These are phyloP conservation scores for Lathyrus sativus DNA, from an alignment of 306 rosid species.

Conservation along the genomic window DNA sequence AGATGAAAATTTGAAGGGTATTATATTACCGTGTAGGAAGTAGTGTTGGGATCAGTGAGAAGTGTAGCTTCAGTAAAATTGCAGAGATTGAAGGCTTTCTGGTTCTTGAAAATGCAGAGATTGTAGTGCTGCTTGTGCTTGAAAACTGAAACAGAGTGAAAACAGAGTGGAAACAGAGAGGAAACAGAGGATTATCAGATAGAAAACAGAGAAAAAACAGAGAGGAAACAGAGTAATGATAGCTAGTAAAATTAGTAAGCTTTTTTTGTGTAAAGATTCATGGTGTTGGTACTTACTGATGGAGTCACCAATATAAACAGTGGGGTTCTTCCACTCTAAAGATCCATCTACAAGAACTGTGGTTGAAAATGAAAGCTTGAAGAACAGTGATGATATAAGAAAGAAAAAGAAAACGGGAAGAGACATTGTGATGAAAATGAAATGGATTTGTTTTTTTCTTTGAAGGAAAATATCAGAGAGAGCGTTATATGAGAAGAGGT, in stretches of 20 bases:
- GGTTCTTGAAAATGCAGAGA: conserved; percentile 93
- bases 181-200: conserved; percentile 1
- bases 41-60: conserved; percentile 59
- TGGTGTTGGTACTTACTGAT: conserved; percentile 55
- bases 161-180: conserved; percentile 12
- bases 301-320: conserved; percentile 78
- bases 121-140: conserved; percentile 68
- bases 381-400: conserved; percentile 46
- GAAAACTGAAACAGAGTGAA: conserved; percentile 56
- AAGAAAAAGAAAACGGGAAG: conserved; percentile 48
- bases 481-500: conserved; percentile 21
- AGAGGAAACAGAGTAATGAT: conserved; percentile 28
- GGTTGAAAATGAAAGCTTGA: conserved; percentile 58
- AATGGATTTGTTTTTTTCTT: conserved; percentile 12
- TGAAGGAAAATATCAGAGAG: conserved; percentile 31
- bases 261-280: neutral
- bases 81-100: conserved; percentile 70
- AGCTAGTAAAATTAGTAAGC: conserved; percentile 28
- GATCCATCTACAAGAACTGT: conserved; percentile 74
- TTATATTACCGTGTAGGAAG: conserved; percentile 67
- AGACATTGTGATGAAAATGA: conserved; percentile 53
- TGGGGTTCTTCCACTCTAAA: conserved; percentile 78
- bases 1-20: conserved; percentile 27
- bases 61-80: conserved; percentile 77
- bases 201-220: neutral